Percentiles rank a stretch among this genome's conserved stretches.
Evolutionary conservation across 1,139 yeast genomes (phyloP).

Genomic region (Hansenula lynferdii): DNA sequence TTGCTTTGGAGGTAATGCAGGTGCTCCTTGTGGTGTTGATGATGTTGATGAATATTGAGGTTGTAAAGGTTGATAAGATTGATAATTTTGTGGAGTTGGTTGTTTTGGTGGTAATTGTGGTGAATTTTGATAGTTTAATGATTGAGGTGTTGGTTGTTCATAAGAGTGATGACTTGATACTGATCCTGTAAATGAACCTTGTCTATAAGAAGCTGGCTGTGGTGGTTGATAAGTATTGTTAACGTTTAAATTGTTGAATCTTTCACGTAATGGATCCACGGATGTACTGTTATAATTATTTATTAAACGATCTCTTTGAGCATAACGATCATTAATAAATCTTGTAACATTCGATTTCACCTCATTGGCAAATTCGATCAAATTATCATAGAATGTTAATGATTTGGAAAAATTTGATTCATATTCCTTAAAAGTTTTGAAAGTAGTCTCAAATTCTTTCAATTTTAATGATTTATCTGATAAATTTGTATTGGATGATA

Average conservation of each 20-base stretch:
- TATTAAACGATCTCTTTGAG: slow-evolving; percentile 24
- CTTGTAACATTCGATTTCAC: slow-evolving; percentile 33
- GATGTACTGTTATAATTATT: slow-evolving; percentile 3
- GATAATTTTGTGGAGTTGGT: slow-evolving; percentile 3
- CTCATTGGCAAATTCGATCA: slow-evolving; percentile 40
- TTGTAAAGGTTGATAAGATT: slow-evolving; percentile 5
- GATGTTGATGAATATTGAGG: not conserved
- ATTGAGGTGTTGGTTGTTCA: slow-evolving; percentile 8
- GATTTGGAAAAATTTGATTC: slow-evolving; percentile 60
- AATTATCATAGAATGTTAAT: slow-evolving; percentile 52
- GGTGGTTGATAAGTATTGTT: slow-evolving; percentile 9
- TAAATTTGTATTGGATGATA: slow-evolving; percentile 36
- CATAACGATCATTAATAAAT: slow-evolving; percentile 29
- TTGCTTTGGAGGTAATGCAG: slow-evolving; percentile 10
- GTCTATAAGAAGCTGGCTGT: slow-evolving; percentile 11
- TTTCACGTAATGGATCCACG: slow-evolving; percentile 5
- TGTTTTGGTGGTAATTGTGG: slow-evolving; percentile 7
- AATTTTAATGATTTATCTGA: slow-evolving; percentile 31
- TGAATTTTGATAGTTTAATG: not conserved
- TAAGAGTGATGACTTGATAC: slow-evolving; percentile 3
- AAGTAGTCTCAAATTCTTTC: slow-evolving; percentile 43
- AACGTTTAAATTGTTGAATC: slow-evolving; percentile 12
- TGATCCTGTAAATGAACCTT: slow-evolving; percentile 8
- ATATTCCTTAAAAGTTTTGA: slow-evolving; percentile 52
- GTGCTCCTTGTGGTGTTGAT: slow-evolving; percentile 2